Conservation (phyloP, 2,329 filamentous ascomycete genomes). For the Rutstroemia sydowiana region DNA sequence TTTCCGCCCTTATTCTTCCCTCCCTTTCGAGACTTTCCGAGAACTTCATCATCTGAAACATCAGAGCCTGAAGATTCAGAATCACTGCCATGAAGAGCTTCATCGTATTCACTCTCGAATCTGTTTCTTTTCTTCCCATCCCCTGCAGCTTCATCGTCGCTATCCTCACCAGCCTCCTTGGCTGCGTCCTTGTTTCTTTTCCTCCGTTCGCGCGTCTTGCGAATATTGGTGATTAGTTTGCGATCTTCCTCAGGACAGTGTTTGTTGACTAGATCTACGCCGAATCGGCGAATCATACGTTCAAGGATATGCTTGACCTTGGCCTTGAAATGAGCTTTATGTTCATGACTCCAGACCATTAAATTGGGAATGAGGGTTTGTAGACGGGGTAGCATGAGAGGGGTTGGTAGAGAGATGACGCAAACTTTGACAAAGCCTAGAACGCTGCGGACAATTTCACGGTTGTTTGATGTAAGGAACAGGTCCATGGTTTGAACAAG, state of each 20-base stretch:
- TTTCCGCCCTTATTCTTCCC: slow-evolving; percentile 51
- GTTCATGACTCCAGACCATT: slow-evolving; percentile 94
- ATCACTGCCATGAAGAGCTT: slow-evolving; percentile 68
- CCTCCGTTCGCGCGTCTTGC: slow-evolving; percentile 84
- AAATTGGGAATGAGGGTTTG: slow-evolving; percentile 76
- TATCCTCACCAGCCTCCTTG: slow-evolving; percentile 48
- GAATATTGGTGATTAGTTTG: slow-evolving; percentile 88
- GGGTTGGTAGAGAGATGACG: slow-evolving; percentile 74
- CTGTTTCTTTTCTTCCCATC: slow-evolving; percentile 44
- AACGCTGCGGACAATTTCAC: slow-evolving; percentile 91
- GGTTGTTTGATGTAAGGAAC: slow-evolving; percentile 92
- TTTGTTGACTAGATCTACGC: slow-evolving; percentile 70
- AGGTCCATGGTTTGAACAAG: slow-evolving; percentile 92
- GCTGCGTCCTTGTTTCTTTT: slow-evolving; percentile 80
- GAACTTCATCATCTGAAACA: slow-evolving; percentile 53
- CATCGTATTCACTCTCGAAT: slow-evolving; percentile 90
- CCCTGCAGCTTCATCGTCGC: slow-evolving; percentile 48
- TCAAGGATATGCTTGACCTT: slow-evolving; percentile 99
- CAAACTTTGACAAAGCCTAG: slow-evolving; percentile 96
- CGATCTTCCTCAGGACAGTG: slow-evolving; percentile 78
- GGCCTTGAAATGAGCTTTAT: slow-evolving; percentile 92
- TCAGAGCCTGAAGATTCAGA: slow-evolving; percentile 52
- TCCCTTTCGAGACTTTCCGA: slow-evolving; percentile 36
- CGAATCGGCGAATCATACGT: slow-evolving; percentile 86
- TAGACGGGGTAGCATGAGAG: slow-evolving; percentile 72